Conservation (phyloP, 371 early-diverging fungal genomes). For the Actinomortierella ambigua region DNA sequence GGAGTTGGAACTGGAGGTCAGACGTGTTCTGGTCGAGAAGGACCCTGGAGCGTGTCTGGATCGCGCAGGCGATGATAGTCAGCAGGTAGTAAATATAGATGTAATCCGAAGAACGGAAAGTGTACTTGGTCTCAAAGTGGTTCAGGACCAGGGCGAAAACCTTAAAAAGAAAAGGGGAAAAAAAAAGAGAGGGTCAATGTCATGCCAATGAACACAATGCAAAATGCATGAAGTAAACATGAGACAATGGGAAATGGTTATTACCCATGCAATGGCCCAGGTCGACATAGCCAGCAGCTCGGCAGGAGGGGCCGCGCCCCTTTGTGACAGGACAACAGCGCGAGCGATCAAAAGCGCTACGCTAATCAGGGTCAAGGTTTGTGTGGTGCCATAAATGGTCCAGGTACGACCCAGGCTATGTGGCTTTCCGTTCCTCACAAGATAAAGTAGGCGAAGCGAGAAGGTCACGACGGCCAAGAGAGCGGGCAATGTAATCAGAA, state of each 20-base stretch:
- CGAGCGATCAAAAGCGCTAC: not conserved
- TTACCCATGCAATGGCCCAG: slow-evolving; percentile 6
- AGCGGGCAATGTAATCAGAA: slow-evolving; percentile 20
- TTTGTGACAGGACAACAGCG: not conserved
- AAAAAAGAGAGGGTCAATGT: too few species aligned
- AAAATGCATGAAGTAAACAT: not conserved
- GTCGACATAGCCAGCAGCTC: slow-evolving; percentile 13
- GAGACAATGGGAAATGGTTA: not conserved
- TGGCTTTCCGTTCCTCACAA: not conserved
- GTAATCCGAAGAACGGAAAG: slow-evolving; percentile 16
- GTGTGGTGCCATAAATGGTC: not conserved
- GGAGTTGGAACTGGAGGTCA: slow-evolving; percentile 11
- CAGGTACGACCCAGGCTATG: too few species aligned
- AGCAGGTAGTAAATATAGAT: slow-evolving; percentile 18
- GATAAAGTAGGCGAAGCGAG: too few species aligned
- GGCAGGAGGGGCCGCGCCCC: not conserved
- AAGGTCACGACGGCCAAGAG: slow-evolving; percentile 16
- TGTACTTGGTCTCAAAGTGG: slow-evolving; percentile 16
- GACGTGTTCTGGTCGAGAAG: not conserved
- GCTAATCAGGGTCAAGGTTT: not conserved
- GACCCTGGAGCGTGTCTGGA: not conserved
- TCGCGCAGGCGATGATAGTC: slow-evolving; percentile 3
- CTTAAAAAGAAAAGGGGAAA: not conserved
- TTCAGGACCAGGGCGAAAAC: slow-evolving; percentile 17
- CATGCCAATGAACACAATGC: not conserved